Percentiles rank a stretch among this genome's conserved stretches.
phyloP scores from a whole-genome alignment of 176 grass and related monocot genomes.

The Melocanna baccifera region DNA sequence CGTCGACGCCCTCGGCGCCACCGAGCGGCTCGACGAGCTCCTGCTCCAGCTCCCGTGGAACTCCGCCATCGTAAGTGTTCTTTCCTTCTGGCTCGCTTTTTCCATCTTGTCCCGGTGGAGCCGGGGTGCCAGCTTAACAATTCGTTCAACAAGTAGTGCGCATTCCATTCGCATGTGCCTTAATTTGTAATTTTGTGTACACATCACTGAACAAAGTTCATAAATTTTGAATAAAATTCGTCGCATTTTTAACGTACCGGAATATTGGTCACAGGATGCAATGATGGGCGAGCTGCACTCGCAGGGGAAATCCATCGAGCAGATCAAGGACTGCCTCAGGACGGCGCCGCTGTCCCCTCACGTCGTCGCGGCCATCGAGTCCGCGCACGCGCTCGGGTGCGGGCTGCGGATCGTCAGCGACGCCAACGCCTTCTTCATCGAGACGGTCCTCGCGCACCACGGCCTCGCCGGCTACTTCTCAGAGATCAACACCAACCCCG shows the following conservation, averaged over 20 bases:
- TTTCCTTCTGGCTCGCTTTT: not conserved
- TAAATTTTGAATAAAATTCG: not conserved
- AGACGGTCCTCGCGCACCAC: conserved; percentile 65
- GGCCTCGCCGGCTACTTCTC: conserved; percentile 67
- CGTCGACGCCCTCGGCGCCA: conserved; percentile 64
- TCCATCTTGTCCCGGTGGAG: not conserved
- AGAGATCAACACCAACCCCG: conserved; percentile 60
- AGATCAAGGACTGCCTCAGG: conserved; percentile 35
- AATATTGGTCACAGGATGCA: conserved; percentile 36
- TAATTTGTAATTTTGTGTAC: not conserved
- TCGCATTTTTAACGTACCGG: not conserved
- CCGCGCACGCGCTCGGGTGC: conserved; percentile 62
- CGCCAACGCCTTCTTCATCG: conserved; percentile 83
- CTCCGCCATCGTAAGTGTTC: conserved; percentile 49
- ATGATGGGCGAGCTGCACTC: conserved; percentile 78
- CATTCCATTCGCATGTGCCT: not conserved
- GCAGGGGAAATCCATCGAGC: conserved; percentile 48
- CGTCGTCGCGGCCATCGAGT: conserved; percentile 45
- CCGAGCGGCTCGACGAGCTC: conserved; percentile 53
- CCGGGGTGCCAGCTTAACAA: too few species aligned
- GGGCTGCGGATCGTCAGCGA: conserved; percentile 79
- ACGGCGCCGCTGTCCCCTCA: conserved; percentile 53
- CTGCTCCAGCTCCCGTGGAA: conserved; percentile 73
- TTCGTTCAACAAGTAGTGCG: not conserved
- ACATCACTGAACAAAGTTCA: not conserved